Percentiles rank a stretch among this genome's conserved stretches.
These are phyloP conservation scores for Lactifluus piperatus DNA, from an alignment of 768 basidiomycete species.

Conservation along the genomic window DNA sequence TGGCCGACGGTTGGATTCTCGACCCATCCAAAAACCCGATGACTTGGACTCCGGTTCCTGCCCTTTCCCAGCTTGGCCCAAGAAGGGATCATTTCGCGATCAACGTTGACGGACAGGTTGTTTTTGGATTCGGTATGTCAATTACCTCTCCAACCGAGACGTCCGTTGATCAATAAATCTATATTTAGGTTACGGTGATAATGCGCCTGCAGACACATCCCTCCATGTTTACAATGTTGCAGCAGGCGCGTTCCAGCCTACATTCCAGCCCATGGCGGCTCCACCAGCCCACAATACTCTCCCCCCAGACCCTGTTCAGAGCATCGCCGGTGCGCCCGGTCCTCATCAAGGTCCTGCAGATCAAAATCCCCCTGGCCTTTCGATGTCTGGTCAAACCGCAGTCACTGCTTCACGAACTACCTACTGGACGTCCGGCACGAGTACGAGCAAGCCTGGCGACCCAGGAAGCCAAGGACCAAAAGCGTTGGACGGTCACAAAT, in stretches of 20 bases:
- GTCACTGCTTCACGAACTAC: constrained; percentile 11
- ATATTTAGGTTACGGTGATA: constrained; percentile 37
- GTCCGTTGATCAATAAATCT: not conserved
- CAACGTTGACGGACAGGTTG: constrained; percentile 46
- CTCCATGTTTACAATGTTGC: constrained; percentile 43
- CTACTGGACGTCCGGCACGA: constrained; percentile 7
- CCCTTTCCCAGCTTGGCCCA: constrained; percentile 48
- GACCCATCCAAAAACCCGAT: constrained; percentile 48
- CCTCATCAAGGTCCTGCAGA: constrained; percentile 5
- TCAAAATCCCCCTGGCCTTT: not conserved
- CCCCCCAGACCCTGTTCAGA: constrained; percentile 22
- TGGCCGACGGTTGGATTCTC: constrained; percentile 63
- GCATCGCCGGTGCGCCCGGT: constrained; percentile 11
- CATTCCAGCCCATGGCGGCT: constrained; percentile 31
- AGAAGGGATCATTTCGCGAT: constrained; percentile 72
- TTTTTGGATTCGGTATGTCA: constrained; percentile 71
- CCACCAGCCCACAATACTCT: constrained; percentile 25
- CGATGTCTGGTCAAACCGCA: constrained; percentile 7
- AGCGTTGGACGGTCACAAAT: not conserved
- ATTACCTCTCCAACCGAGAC: not conserved
- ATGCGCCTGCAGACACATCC: constrained; percentile 44
- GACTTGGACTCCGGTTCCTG: constrained; percentile 47
- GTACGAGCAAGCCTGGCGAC: constrained; percentile 3
- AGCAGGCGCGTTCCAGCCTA: constrained; percentile 30
- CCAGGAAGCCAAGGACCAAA: constrained; percentile 5